Conservation (phyloP, 2,329 filamentous ascomycete genomes). For the Emericellopsis atlantica region DNA sequence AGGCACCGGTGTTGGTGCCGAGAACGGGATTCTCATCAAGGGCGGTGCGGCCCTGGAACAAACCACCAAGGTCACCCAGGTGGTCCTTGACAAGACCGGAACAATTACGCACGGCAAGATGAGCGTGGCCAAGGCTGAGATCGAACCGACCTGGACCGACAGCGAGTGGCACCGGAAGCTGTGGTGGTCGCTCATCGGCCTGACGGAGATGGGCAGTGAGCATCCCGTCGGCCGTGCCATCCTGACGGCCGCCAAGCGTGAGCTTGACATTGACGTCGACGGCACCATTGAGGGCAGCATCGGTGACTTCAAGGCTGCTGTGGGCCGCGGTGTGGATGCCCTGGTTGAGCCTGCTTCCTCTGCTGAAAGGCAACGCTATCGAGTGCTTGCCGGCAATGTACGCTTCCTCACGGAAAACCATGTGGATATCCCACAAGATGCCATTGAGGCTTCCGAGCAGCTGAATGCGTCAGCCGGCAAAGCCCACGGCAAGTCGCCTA, state of each 20-base stretch:
- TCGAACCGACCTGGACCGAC: slow-evolving; percentile 57
- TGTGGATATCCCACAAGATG: slow-evolving; percentile 51
- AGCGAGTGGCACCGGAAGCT: slow-evolving; percentile 57
- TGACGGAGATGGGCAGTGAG: slow-evolving; percentile 93
- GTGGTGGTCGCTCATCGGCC: slow-evolving; percentile 93
- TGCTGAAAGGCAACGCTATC: slow-evolving; percentile 58
- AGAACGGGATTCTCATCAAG: slow-evolving; percentile 96
- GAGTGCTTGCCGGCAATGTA: slow-evolving; percentile 74
- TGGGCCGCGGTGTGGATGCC: slow-evolving; percentile 78
- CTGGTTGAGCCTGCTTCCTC: slow-evolving; percentile 63
- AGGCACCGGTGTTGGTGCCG: slow-evolving; percentile 89
- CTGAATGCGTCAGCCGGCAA: slow-evolving; percentile 32
- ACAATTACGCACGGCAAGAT: slow-evolving; percentile 93
- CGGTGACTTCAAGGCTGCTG: slow-evolving; percentile 69
- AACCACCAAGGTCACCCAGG: slow-evolving; percentile 77
- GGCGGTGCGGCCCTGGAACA: slow-evolving; percentile 86
- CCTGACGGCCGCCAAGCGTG: slow-evolving; percentile 57
- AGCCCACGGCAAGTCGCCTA: slow-evolving; percentile 19
- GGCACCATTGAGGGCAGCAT: slow-evolving; percentile 70
- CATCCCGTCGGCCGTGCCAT: slow-evolving; percentile 93
- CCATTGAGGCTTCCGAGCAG: slow-evolving; percentile 49
- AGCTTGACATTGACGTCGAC: slow-evolving; percentile 61
- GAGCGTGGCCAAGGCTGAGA: slow-evolving; percentile 65
- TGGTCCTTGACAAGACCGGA: slow-evolving; percentile 92
- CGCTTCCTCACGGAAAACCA: slow-evolving; percentile 61